Evolutionary conservation across 2,329 filamentous ascomycete species (phyloP).

Genomic region (Colletotrichum sansevieriae): DNA sequence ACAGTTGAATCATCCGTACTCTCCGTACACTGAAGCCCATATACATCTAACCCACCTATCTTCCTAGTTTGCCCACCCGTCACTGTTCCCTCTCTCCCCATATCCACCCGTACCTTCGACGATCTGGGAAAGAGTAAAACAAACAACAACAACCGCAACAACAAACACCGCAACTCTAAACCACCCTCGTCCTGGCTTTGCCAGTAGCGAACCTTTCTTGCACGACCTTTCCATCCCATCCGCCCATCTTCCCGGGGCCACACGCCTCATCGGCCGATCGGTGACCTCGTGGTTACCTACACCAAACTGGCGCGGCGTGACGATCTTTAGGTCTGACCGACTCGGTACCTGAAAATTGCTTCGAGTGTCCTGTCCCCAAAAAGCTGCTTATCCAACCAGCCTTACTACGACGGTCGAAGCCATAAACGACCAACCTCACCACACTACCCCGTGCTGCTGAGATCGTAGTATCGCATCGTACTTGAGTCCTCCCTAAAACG

Average conservation of each 20-base stretch:
- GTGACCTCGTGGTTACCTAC: constrained; percentile 39
- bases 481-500: not conserved
- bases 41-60: not conserved
- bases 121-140: constrained; percentile 3
- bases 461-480: constrained; percentile 8
- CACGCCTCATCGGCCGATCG: constrained; percentile 36
- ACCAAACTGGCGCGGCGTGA: constrained; percentile 34
- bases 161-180: constrained; percentile 4
- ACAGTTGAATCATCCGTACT: constrained; percentile 1
- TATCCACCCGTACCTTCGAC: constrained; percentile 7
- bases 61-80: constrained; percentile 8
- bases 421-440: constrained; percentile 9
- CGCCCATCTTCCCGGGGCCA: constrained; percentile 15
- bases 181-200: not conserved
- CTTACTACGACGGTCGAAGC: constrained; percentile 20
- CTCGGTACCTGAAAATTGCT: constrained; percentile 5
- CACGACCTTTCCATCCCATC: not conserved
- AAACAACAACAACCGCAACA: constrained; percentile 2
- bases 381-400: not conserved
- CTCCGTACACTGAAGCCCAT: constrained; percentile 30
- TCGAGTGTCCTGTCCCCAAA: not conserved
- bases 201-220: no score
- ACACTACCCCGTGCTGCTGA: not conserved
- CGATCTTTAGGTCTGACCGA: constrained; percentile 26
- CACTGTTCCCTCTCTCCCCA: constrained; percentile 11